These are phyloP conservation scores for Chionographis japonica DNA, from an alignment of 106 monocot species.

Conservation along the genomic window DNA sequence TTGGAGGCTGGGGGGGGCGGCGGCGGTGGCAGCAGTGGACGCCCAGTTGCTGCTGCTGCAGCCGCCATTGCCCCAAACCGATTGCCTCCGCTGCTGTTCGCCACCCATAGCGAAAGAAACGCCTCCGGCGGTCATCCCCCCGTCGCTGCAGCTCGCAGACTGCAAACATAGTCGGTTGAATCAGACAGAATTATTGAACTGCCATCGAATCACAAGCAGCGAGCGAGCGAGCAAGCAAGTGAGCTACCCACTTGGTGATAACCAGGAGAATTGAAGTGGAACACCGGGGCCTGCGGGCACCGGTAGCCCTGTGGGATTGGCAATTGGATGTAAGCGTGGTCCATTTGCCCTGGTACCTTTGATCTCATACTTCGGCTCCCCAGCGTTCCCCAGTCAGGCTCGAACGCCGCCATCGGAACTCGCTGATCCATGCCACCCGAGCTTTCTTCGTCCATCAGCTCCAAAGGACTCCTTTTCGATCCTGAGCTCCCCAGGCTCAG, in stretches of 20 bases:
- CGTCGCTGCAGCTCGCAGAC: constrained; percentile 9
- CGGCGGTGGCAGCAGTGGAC: not conserved
- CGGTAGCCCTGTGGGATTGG: not conserved
- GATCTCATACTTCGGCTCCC: constrained; percentile 15
- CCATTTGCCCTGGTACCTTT: constrained; percentile 6
- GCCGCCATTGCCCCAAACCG: constrained; percentile 1
- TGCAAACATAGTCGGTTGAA: not conserved
- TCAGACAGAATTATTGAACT: not conserved
- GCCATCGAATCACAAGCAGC: not conserved
- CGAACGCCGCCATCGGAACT: constrained; percentile 23
- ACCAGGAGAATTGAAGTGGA: constrained; percentile 5
- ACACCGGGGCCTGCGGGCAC: too few species aligned
- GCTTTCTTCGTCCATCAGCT: constrained; percentile 23
- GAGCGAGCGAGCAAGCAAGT: too few species aligned
- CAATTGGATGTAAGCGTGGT: not conserved
- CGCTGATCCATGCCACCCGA: constrained; percentile 28
- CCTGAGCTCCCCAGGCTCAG: constrained; percentile 62
- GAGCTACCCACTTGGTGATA: constrained; percentile 27
- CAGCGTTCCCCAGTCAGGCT: constrained; percentile 17
- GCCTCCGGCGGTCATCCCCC: not conserved
- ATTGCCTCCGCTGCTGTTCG: constrained; percentile 4
- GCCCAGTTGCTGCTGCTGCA: constrained; percentile 1
- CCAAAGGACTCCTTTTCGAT: constrained; percentile 27
- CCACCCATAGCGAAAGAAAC: constrained; percentile 21
- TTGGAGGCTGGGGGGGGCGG: constrained; percentile 11